phyloP scores from a whole-genome alignment of 257 asterid species.

The Penstemon newberryi region DNA sequence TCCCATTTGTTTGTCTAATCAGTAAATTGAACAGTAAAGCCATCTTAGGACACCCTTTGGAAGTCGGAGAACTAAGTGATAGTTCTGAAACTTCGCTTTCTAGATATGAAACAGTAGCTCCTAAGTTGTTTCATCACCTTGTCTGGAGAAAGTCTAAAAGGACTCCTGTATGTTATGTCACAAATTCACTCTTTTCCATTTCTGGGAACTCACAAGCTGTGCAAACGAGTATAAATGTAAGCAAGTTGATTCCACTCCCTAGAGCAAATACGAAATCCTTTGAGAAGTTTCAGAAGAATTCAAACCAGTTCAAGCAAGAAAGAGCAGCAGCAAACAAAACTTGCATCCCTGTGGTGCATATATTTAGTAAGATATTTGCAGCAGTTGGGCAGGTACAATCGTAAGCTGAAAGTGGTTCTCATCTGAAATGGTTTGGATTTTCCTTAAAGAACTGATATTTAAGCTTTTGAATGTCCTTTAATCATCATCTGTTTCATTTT shows the following conservation, averaged over 20 bases:
- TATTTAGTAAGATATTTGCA: conserved; percentile 43
- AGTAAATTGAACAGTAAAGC: conserved; percentile 44
- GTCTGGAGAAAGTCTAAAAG: conserved; percentile 63
- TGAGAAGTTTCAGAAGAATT: conserved; percentile 23
- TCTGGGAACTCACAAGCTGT: conserved; percentile 14
- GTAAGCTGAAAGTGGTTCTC: not conserved
- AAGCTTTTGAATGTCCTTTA: not conserved
- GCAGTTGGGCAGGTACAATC: conserved; percentile 36
- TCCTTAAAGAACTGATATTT: not conserved
- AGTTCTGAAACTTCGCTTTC: conserved; percentile 23
- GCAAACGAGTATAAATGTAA: conserved; percentile 14
- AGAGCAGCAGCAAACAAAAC: conserved; percentile 22
- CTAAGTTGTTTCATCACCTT: conserved; percentile 31
- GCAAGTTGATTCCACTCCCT: conserved; percentile 4
- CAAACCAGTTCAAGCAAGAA: conserved; percentile 16
- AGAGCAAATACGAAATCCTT: conserved; percentile 16
- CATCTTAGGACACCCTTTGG: conserved; percentile 62
- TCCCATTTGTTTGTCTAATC: conserved; percentile 53
- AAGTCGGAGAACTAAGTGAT: conserved; percentile 37
- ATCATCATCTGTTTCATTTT: not conserved
- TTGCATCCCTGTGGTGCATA: conserved; percentile 57
- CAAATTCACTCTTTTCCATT: conserved; percentile 28
- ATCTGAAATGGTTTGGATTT: not conserved
- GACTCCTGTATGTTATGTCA: conserved; percentile 55
- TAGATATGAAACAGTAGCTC: conserved; percentile 10